Evolutionary conservation across 345 rosid species (phyloP).

Genomic region (Aquilaria sinensis): DNA sequence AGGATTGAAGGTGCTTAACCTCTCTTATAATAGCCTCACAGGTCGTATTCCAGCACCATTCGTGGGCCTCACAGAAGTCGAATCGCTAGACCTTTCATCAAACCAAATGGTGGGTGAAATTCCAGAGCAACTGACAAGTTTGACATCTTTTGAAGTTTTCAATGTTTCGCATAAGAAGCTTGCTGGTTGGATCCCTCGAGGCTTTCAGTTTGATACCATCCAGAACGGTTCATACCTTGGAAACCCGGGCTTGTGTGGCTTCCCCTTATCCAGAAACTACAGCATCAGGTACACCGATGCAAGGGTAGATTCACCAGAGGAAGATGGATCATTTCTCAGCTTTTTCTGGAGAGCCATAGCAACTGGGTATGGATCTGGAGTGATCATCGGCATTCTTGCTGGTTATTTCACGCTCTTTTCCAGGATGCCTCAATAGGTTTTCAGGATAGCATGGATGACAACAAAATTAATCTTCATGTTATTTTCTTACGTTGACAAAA

Average conservation of each 20-base stretch:
- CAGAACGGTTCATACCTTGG: neutral
- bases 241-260: conserved; percentile 1
- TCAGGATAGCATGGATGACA: too few species aligned
- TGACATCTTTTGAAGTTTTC: conserved; percentile 7
- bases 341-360: too few species aligned
- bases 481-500: too few species aligned
- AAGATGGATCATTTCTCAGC: too few species aligned
- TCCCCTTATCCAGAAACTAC: too few species aligned
- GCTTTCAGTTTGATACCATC: neutral
- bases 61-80: neutral
- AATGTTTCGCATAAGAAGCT: conserved; percentile 15
- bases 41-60: conserved; percentile 2
- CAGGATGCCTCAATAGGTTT: too few species aligned
- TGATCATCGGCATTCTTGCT: too few species aligned
- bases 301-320: neutral
- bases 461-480: too few species aligned
- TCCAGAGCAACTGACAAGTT: neutral
- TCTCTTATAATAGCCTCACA: neutral
- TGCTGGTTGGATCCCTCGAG: conserved; percentile 14
- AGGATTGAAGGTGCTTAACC: neutral
- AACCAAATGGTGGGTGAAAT: conserved; percentile 2
- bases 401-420: too few species aligned
- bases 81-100: conserved; percentile 2
- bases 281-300: too few species aligned
- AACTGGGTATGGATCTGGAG: too few species aligned